These are phyloP conservation scores for Hymenotorrendiella dingleyae DNA, from an alignment of 2,329 filamentous ascomycete species.

Conservation along the genomic window DNA sequence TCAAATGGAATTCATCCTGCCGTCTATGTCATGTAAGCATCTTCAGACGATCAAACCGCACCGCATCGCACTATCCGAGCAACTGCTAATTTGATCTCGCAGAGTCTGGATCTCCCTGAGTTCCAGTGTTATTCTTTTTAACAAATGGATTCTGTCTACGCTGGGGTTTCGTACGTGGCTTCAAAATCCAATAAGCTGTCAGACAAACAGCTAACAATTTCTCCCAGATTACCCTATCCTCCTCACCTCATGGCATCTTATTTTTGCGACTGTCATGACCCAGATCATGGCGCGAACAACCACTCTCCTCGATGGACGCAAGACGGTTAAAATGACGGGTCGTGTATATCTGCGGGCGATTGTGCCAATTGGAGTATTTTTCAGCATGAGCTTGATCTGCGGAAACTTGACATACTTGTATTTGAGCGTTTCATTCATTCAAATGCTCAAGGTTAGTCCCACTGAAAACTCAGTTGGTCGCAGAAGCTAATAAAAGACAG, in stretches of 20 bases:
- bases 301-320: constrained; percentile 82
- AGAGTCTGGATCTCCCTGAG: constrained; percentile 91
- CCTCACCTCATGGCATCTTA: constrained; percentile 92
- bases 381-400: constrained; percentile 93
- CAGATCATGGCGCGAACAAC: constrained; percentile 90
- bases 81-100: constrained; percentile 17
- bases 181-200: constrained; percentile 1
- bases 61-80: neutral
- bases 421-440: constrained; percentile 92
- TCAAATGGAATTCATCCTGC: constrained; percentile 45
- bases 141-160: constrained; percentile 94
- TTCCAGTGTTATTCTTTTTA: constrained; percentile 95
- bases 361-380: constrained; percentile 90
- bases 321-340: constrained; percentile 95
- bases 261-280: constrained; percentile 90
- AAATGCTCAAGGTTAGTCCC: constrained; percentile 86
- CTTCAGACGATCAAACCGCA: neutral
- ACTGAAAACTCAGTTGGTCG: neutral
- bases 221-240: constrained; percentile 63
- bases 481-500: constrained; percentile 37
- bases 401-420: constrained; percentile 95
- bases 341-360: constrained; percentile 89
- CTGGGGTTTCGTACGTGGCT: constrained; percentile 76
- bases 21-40: constrained; percentile 70
- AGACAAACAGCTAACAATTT: constrained; percentile 27